These are phyloP conservation scores for Leucocoprinus leucothites DNA, from an alignment of 768 basidiomycete genomes.

Conservation along the genomic window DNA sequence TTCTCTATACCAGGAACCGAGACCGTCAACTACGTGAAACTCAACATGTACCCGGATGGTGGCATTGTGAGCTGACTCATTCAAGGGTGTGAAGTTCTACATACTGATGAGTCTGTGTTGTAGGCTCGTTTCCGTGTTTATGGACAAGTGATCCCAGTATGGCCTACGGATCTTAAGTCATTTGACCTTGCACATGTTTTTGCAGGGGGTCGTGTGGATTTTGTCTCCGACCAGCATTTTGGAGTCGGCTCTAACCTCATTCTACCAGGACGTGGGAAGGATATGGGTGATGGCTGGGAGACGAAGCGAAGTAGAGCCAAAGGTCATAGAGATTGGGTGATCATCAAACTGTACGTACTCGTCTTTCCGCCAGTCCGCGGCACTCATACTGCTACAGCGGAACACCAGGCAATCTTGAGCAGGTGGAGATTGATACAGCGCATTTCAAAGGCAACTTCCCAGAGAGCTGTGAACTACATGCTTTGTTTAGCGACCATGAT, in stretches of 20 bases:
- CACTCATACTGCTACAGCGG: slow-evolving; percentile 46
- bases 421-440: slow-evolving; percentile 87
- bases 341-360: slow-evolving; percentile 76
- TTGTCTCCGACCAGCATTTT: slow-evolving; percentile 92
- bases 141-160: slow-evolving; percentile 68
- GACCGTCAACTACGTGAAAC: slow-evolving; percentile 75
- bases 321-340: slow-evolving; percentile 88
- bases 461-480: slow-evolving; percentile 80
- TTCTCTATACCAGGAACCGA: slow-evolving; percentile 64
- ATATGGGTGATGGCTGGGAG: slow-evolving; percentile 99
- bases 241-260: slow-evolving; percentile 90
- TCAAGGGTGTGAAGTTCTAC: neutral
- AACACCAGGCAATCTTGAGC: slow-evolving; percentile 65
- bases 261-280: slow-evolving; percentile 85
- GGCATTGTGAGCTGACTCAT: slow-evolving; percentile 69
- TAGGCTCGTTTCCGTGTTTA: slow-evolving; percentile 93
- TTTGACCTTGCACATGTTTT: slow-evolving; percentile 93
- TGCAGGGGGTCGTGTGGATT: slow-evolving; percentile 81
- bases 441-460: slow-evolving; percentile 98
- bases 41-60: slow-evolving; percentile 96
- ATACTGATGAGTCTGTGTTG: slow-evolving; percentile 14
- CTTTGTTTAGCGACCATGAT: slow-evolving; percentile 34
- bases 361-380: neutral
- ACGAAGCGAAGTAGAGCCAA: slow-evolving; percentile 81
- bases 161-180: slow-evolving; percentile 42